phyloP scores from a whole-genome alignment of 1,139 yeast genomes.

The Neolecta irregularis region DNA sequence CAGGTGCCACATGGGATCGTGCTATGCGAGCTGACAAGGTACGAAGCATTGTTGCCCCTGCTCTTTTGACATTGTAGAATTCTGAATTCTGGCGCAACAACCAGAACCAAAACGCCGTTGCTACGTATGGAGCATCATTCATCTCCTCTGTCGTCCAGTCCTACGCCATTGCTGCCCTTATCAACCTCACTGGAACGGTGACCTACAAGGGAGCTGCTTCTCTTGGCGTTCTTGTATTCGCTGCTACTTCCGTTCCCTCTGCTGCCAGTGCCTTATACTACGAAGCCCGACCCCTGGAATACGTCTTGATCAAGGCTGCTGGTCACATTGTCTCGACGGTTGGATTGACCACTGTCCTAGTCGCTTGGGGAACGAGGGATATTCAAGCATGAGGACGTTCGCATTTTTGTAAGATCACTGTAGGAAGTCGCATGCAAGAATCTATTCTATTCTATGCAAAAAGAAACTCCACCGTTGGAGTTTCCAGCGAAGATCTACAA shows the following conservation, averaged over 20 bases:
- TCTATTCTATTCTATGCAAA: too few relatives aligned
- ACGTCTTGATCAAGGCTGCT: slow-evolving; percentile 24
- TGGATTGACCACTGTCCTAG: slow-evolving; percentile 23
- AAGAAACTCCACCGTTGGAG: too few relatives aligned
- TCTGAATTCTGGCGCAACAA: slow-evolving; percentile 25
- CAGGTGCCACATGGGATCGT: slow-evolving; percentile 2
- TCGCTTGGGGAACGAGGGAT: too few relatives aligned
- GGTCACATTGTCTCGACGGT: slow-evolving; percentile 29
- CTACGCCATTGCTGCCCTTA: slow-evolving; percentile 29
- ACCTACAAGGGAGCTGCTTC: slow-evolving; percentile 29
- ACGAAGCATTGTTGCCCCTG: too few relatives aligned
- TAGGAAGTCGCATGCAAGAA: too few relatives aligned
- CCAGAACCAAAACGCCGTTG: slow-evolving; percentile 28
- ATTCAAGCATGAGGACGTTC: too few relatives aligned
- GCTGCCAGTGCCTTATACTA: slow-evolving; percentile 24
- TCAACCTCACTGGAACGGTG: slow-evolving; percentile 27
- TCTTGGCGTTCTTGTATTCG: slow-evolving; percentile 28
- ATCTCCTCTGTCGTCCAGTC: slow-evolving; percentile 23
- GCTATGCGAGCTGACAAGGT: neutral
- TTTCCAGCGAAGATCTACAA: too few relatives aligned
- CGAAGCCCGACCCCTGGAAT: slow-evolving; percentile 26
- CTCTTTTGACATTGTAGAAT: too few relatives aligned
- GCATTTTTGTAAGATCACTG: too few relatives aligned
- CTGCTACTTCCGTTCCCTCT: slow-evolving; percentile 26
- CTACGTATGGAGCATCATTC: slow-evolving; percentile 25